These are phyloP conservation scores for Sphagnurus paluster DNA, from an alignment of 1,284 basidiomycete species.

Conservation along the genomic window DNA sequence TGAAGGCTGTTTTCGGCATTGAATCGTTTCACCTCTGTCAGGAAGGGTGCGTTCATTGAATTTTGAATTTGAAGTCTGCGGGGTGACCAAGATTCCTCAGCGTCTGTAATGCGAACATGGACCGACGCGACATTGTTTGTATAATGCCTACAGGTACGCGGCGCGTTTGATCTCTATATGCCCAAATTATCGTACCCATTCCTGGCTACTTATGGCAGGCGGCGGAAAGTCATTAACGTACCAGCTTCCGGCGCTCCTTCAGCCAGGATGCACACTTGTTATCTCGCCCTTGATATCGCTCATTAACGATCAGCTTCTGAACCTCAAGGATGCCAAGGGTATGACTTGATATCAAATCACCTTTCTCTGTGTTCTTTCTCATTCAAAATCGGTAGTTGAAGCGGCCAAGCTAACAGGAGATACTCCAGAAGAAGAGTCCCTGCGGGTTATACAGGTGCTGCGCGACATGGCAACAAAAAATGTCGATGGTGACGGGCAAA, in stretches of 20 bases:
- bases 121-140: constrained; percentile 79
- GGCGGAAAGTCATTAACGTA: constrained; percentile 91
- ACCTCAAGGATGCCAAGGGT: constrained; percentile 70
- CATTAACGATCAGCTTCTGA: constrained; percentile 86
- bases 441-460: constrained; percentile 56
- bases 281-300: constrained; percentile 82
- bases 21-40: constrained; percentile 59
- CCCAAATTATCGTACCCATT: constrained; percentile 2
- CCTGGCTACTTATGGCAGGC: constrained; percentile 51
- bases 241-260: constrained; percentile 85
- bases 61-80: neutral
- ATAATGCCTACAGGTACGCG: constrained; percentile 88
- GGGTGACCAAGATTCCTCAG: constrained; percentile 35
- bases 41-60: constrained; percentile 41
- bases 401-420: constrained; percentile 76
- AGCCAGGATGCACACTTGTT: constrained; percentile 81
- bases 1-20: constrained; percentile 67
- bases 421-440: constrained; percentile 58
- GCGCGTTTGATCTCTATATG: neutral
- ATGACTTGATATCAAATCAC: constrained; percentile 18
- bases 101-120: constrained; percentile 88
- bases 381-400: constrained; percentile 47
- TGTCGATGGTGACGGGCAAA: constrained; percentile 33
- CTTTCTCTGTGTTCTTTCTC: neutral
- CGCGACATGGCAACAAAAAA: constrained; percentile 37